These are phyloP conservation scores for Thecaphora thlaspeos DNA, from an alignment of 1,284 basidiomycete species.

Conservation along the genomic window DNA sequence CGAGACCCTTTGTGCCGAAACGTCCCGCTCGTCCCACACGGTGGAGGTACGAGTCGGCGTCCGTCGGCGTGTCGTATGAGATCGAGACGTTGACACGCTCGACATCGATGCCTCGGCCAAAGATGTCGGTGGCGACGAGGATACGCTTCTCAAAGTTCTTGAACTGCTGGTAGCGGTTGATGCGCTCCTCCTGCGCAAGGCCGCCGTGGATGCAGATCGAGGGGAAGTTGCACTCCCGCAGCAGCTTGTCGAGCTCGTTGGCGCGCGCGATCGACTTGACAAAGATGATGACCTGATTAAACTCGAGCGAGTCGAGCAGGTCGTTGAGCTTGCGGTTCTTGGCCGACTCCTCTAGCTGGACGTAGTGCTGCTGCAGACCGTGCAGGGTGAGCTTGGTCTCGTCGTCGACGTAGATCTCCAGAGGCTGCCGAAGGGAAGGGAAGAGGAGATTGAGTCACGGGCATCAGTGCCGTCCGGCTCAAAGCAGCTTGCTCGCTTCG, in stretches of 20 bases:
- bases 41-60: conserved; percentile 97
- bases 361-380: conserved; percentile 97
- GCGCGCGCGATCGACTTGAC: conserved; percentile 97
- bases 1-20: conserved; percentile 98
- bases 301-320: conserved; percentile 91
- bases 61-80: conserved; percentile 77
- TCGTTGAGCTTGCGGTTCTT: conserved; percentile 99
- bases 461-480: too few species aligned
- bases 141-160: conserved; percentile 99
- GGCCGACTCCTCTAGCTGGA: conserved; percentile 75
- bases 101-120: conserved; percentile 57
- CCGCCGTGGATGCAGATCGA: conserved; percentile 96
- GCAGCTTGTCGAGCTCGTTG: conserved; percentile 90
- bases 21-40: conserved; percentile 98
- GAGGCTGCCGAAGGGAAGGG: conserved; percentile 67
- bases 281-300: conserved; percentile 99
- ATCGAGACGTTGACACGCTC: conserved; percentile 57
- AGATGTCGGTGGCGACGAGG: conserved; percentile 57
- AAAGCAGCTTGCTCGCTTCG: too few species aligned
- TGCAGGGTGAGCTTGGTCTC: conserved; percentile 98
- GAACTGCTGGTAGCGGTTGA: conserved; percentile 96
- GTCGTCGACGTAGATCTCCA: conserved; percentile 99
- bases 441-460: too few species aligned
- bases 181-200: conserved; percentile 90
- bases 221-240: conserved; percentile 98